Evolutionary conservation across 2,329 filamentous ascomycete genomes (phyloP).

Genomic region (Fusarium fracticaudum): DNA sequence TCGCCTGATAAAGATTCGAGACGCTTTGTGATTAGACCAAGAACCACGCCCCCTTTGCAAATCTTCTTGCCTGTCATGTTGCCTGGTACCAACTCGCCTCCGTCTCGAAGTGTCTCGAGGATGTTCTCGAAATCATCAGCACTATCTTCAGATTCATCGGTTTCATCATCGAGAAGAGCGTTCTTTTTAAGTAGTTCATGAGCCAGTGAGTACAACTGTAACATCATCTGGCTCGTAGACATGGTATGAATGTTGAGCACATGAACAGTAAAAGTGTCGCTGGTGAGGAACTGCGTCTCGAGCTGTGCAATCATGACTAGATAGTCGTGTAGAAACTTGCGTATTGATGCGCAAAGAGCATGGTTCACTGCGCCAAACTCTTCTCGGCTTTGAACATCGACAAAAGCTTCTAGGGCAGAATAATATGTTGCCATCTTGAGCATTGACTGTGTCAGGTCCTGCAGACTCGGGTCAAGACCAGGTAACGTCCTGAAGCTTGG

Average conservation of each 20-base stretch:
- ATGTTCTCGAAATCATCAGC: conserved; percentile 92
- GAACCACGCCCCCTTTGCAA: conserved; percentile 96
- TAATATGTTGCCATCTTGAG: conserved; percentile 95
- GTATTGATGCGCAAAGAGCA: conserved; percentile 92
- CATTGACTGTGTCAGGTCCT: conserved; percentile 88
- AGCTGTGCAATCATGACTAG: conserved; percentile 91
- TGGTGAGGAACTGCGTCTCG: conserved; percentile 91
- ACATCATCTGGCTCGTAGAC: conserved; percentile 89
- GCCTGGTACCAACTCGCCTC: conserved; percentile 81
- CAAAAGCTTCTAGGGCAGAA: conserved; percentile 87
- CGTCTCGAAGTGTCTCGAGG: conserved; percentile 86
- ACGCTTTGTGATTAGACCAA: conserved; percentile 85
- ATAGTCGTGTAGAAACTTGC: conserved; percentile 92
- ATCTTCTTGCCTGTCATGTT: conserved; percentile 88
- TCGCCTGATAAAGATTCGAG: conserved; percentile 93
- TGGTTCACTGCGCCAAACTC: conserved; percentile 97
- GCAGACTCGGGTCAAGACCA: conserved; percentile 89
- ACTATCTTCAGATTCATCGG: conserved; percentile 76
- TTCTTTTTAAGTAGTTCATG: conserved; percentile 91
- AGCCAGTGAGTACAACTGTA: conserved; percentile 86
- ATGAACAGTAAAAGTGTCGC: conserved; percentile 89
- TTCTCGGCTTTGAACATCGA: conserved; percentile 92
- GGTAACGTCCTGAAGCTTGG: conserved; percentile 82
- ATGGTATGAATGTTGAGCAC: conserved; percentile 92
- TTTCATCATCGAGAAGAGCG: conserved; percentile 83